Evolutionary conservation across 2,329 filamentous ascomycete species (phyloP).

Genomic region (Paraphoma chrysanthemicola): DNA sequence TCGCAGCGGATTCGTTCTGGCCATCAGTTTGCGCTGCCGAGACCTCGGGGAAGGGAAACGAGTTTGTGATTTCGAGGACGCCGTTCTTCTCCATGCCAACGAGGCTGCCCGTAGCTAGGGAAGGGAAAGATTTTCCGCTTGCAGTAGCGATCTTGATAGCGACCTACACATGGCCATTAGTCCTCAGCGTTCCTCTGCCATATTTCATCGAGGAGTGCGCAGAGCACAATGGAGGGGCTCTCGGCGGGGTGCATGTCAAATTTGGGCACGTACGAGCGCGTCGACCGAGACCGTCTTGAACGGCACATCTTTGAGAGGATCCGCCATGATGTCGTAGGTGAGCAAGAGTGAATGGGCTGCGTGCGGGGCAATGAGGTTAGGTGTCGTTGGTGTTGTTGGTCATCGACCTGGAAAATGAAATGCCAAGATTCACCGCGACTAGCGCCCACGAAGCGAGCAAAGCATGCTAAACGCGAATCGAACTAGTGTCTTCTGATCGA

Average conservation of each 20-base stretch:
- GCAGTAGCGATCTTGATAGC: conserved; percentile 99
- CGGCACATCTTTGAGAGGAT: conserved; percentile 54
- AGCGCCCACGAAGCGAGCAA: conserved; percentile 16
- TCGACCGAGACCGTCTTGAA: conserved; percentile 92
- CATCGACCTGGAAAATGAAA: conserved; percentile 16
- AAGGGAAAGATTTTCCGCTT: conserved; percentile 86
- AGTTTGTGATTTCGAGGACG: conserved; percentile 89
- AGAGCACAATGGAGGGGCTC: conserved; percentile 33
- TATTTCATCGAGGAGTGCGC: neutral
- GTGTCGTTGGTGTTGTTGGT: conserved; percentile 26
- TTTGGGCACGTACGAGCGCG: conserved; percentile 75
- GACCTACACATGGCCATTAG: conserved; percentile 64
- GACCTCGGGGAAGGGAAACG: conserved; percentile 88
- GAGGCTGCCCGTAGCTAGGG: conserved; percentile 85
- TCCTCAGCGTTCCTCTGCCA: conserved; percentile 1
- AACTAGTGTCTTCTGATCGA: conserved; percentile 17
- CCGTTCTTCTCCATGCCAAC: conserved; percentile 90
- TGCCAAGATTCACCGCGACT: conserved; percentile 25
- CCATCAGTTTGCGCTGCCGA: conserved; percentile 67
- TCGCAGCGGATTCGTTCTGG: conserved; percentile 48
- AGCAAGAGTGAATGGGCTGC: conserved; percentile 10
- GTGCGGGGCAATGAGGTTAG: conserved; percentile 24
- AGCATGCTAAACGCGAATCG: conserved; percentile 10
- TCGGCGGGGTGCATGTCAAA: conserved; percentile 41
- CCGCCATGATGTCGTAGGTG: conserved; percentile 43